Evolutionary conservation across 768 basidiomycete species (phyloP), one percentile per base, ranked within the genome.

Genomic region (Russula sp.): DNA sequence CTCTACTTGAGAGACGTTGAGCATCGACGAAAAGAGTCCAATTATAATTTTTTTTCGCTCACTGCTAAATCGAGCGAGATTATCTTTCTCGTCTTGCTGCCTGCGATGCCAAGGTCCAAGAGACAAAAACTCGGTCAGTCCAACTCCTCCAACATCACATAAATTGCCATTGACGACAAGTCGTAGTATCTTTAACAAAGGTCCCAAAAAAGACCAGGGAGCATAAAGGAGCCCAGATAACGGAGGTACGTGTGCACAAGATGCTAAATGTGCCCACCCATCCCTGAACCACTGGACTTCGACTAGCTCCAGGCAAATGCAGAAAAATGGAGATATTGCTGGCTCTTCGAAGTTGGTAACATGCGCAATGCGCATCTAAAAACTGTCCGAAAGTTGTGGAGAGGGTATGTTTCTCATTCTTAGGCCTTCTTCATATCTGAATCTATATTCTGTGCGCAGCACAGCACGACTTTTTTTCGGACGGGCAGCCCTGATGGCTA

Each of bases 331-430:
- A 83, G 83, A 70, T 95, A 97, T 74, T 89, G 92, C 76, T 99
- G 94, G 92, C 72, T 98, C 42, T 97, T 99, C 71, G 86, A 89
- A 68, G 92, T 98, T 6, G 95, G 94, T 16, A 85, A 93, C 67
- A 96, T 98, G 93, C 81, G 97, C 63, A 98, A 96, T 76, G 78
- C 93, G 32, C 88, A 93, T 74, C 76, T 99, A 42, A 95, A 98
- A 79, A 93, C 92, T 55, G 91, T 98, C 50, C 82, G 97, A 66
- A 86, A 85, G 62, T 78, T 90, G 65, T 99, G 97, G 97, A 91
- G 92, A 79, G 91, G 90, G 88, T 92, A 67, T 58, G 87, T 76
- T 20, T 41, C 57, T 8, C 51, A 20, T 49, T 10, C 45, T 47
- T 49, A 52, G 22, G 43, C 14, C 22, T 22, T 41, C 20, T 7